Percentiles rank a stretch among this genome's conserved stretches.
These are phyloP conservation scores for Xylariaceae sp. DNA, from an alignment of 2,329 filamentous ascomycete genomes.

Conservation along the genomic window DNA sequence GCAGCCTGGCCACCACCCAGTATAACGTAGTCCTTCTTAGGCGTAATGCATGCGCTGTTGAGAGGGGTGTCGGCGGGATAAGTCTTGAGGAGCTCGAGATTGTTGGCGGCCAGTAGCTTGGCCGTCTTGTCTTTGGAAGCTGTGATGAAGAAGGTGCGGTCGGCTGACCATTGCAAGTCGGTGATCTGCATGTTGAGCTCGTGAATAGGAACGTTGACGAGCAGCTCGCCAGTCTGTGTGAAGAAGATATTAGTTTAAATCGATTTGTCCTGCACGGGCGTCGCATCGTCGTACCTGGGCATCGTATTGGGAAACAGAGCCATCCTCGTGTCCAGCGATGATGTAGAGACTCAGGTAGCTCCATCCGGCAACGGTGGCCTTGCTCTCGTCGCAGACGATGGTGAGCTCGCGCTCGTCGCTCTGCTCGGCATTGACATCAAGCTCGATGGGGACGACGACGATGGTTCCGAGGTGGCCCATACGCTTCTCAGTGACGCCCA, in stretches of 20 bases:
- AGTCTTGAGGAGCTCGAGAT: slow-evolving; percentile 89
- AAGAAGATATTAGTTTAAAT: slow-evolving; percentile 5
- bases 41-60: slow-evolving; percentile 90
- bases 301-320: slow-evolving; percentile 86
- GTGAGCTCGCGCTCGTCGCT: slow-evolving; percentile 75
- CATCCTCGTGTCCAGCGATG: slow-evolving; percentile 95
- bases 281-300: slow-evolving; percentile 61
- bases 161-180: slow-evolving; percentile 89
- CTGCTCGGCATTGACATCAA: slow-evolving; percentile 79
- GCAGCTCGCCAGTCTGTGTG: slow-evolving; percentile 67
- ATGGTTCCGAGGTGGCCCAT: slow-evolving; percentile 96
- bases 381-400: slow-evolving; percentile 93
- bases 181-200: slow-evolving; percentile 80
- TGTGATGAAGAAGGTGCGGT: slow-evolving; percentile 98
- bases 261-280: too few species aligned
- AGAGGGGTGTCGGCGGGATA: slow-evolving; percentile 90
- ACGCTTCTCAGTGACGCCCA: slow-evolving; percentile 97
- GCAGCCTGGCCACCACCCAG: slow-evolving; percentile 96
- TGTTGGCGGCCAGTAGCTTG: slow-evolving; percentile 75
- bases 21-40: slow-evolving; percentile 96
- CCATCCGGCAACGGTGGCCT: slow-evolving; percentile 96
- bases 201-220: slow-evolving; percentile 79
- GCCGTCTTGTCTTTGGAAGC: slow-evolving; percentile 97
- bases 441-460: slow-evolving; percentile 83
- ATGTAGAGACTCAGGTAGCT: slow-evolving; percentile 94